These are phyloP conservation scores for Phytophthora boehmeriae DNA, from an alignment of 352 stramenopile species.

Conservation along the genomic window DNA sequence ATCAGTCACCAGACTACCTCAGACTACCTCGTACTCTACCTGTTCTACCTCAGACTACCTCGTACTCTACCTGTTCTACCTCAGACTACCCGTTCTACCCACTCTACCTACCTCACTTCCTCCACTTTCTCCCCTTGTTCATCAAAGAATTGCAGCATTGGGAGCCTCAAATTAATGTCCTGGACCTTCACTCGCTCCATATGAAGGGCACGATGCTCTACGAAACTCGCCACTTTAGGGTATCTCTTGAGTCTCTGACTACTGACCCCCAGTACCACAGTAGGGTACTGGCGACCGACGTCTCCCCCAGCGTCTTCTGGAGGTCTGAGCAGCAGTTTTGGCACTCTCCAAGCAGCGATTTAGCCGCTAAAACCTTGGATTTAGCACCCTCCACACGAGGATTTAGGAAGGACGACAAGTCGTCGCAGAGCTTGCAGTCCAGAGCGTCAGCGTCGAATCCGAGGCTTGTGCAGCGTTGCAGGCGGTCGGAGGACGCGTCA, in stretches of 20 bases:
- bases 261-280: conserved; percentile 61
- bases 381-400: conserved; percentile 4
- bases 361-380: conserved; percentile 9
- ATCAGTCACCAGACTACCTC: too few species aligned
- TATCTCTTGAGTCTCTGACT: conserved; percentile 59
- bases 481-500: background rate
- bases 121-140: conserved; percentile 51
- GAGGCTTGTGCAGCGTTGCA: conserved; percentile 35
- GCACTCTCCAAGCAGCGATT: conserved; percentile 38
- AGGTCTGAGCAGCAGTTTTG: conserved; percentile 59
- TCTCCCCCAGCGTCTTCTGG: conserved; percentile 36
- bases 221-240: conserved; percentile 73
- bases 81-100: background rate
- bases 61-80: too few species aligned
- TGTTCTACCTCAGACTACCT: too few species aligned
- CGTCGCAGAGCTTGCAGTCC: conserved; percentile 64
- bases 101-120: conserved; percentile 56
- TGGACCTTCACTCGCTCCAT: conserved; percentile 56
- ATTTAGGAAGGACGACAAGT: conserved; percentile 45
- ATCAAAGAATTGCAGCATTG: conserved; percentile 74
- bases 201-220: conserved; percentile 52
- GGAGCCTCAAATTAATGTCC: conserved; percentile 51
- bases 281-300: conserved; percentile 38
- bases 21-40: too few species aligned
- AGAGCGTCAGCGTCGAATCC: conserved; percentile 68